These are phyloP conservation scores for Dioscorea alata DNA, from an alignment of 106 monocot species.

Conservation along the genomic window DNA sequence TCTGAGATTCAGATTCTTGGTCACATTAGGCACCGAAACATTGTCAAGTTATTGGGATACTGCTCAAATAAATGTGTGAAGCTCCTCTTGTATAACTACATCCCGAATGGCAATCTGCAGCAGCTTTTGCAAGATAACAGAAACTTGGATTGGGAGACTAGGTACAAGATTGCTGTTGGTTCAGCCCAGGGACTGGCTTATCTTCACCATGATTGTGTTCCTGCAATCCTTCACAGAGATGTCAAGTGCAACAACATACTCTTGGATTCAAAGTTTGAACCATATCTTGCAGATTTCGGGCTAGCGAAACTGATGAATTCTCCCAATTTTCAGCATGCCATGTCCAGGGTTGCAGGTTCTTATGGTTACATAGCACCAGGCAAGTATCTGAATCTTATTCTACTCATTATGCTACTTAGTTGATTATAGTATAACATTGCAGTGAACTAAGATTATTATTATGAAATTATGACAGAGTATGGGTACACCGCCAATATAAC, in stretches of 20 bases:
- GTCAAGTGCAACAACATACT: slow-evolving; percentile 94
- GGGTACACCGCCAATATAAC: slow-evolving; percentile 87
- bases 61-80: slow-evolving; percentile 54
- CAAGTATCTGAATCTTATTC: slow-evolving; percentile 16
- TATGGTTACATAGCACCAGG: slow-evolving; percentile 99
- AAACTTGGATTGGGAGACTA: slow-evolving; percentile 86
- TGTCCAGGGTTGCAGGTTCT: slow-evolving; percentile 84
- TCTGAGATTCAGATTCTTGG: slow-evolving; percentile 69
- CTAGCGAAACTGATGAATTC: slow-evolving; percentile 83
- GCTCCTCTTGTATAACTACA: slow-evolving; percentile 65
- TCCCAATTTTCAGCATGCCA: slow-evolving; percentile 68
- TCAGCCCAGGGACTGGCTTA: slow-evolving; percentile 84
- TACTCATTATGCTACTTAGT: neutral
- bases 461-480: slow-evolving; percentile 52
- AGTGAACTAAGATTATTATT: too few species aligned
- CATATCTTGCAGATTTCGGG: slow-evolving; percentile 92
- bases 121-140: slow-evolving; percentile 66
- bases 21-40: slow-evolving; percentile 69
- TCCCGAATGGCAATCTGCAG: slow-evolving; percentile 61
- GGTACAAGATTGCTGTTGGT: slow-evolving; percentile 84
- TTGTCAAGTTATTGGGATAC: slow-evolving; percentile 60
- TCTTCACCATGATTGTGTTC: slow-evolving; percentile 93
- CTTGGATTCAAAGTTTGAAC: slow-evolving; percentile 71
- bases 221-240: slow-evolving; percentile 81
- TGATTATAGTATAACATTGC: too few species aligned